Evolutionary conservation across 176 grass and related monocot species (phyloP).

Genomic region (Oryza officinalis): DNA sequence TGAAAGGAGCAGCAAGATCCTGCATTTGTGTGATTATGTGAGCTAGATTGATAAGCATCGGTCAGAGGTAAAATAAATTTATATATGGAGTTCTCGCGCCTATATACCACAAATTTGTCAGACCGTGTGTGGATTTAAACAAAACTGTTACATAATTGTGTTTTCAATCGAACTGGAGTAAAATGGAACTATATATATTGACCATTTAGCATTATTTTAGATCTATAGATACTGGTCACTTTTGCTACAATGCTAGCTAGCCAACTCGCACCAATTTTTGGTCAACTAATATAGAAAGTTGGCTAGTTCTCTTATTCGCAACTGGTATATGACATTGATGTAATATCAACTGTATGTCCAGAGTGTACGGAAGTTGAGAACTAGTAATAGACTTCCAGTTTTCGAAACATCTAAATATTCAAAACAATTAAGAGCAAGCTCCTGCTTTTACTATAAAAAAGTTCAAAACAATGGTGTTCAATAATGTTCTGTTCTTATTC

Average conservation of each 20-base stretch:
- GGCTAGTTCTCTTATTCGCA: neutral
- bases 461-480: no score
- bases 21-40: constrained; percentile 49
- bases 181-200: neutral
- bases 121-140: neutral
- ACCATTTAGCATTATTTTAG: neutral
- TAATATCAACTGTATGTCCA: neutral
- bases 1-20: constrained; percentile 28
- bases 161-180: neutral
- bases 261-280: neutral
- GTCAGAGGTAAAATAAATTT: neutral
- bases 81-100: neutral
- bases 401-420: neutral
- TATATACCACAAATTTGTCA: neutral
- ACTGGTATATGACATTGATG: neutral
- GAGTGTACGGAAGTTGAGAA: no score
- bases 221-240: neutral
- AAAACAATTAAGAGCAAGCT: neutral
- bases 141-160: neutral
- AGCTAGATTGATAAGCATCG: constrained; percentile 3
- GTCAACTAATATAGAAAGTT: neutral
- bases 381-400: neutral
- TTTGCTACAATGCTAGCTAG: neutral
- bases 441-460: no score
- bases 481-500: neutral